Conservation (phyloP, 2,329 filamentous ascomycete species). For the Verticillium tricorpus region DNA sequence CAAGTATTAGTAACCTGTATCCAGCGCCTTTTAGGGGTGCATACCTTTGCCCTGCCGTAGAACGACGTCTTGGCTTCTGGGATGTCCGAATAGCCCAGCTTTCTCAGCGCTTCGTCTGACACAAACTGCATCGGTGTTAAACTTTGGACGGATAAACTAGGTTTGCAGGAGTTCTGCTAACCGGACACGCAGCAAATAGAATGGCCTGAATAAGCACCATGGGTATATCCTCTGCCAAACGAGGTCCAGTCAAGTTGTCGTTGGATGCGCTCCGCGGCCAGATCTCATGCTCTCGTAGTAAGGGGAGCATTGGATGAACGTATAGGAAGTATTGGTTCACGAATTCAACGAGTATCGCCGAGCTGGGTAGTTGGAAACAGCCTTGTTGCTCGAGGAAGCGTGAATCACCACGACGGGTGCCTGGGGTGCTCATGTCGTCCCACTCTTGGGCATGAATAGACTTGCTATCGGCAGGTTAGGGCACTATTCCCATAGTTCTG, state of each 20-base stretch:
- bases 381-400: conserved; percentile 41
- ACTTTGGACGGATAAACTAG: background rate
- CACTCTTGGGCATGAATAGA: conserved; percentile 20
- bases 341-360: conserved; percentile 38
- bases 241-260: conserved; percentile 7
- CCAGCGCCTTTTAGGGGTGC: too few species aligned
- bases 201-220: conserved; percentile 42
- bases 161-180: conserved; percentile 24
- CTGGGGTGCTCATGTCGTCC: conserved; percentile 21
- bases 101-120: conserved; percentile 30
- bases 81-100: conserved; percentile 36
- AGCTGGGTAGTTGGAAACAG: conserved; percentile 39
- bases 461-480: conserved; percentile 14
- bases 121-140: conserved; percentile 25
- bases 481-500: background rate
- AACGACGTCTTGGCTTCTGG: conserved; percentile 38
- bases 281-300: conserved; percentile 37
- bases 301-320: conserved; percentile 37
- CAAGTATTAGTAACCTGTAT: too few species aligned
- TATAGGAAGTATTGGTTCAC: conserved; percentile 42
- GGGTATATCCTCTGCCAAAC: conserved; percentile 25
- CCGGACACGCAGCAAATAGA: conserved; percentile 32
- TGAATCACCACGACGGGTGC: conserved; percentile 39
- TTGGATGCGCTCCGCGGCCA: conserved; percentile 35
- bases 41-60: conserved; percentile 26